Evolutionary conservation across 768 basidiomycete species (phyloP), one percentile per base, ranked within the genome.

Genomic region (Podaxis carcinomalis): DNA sequence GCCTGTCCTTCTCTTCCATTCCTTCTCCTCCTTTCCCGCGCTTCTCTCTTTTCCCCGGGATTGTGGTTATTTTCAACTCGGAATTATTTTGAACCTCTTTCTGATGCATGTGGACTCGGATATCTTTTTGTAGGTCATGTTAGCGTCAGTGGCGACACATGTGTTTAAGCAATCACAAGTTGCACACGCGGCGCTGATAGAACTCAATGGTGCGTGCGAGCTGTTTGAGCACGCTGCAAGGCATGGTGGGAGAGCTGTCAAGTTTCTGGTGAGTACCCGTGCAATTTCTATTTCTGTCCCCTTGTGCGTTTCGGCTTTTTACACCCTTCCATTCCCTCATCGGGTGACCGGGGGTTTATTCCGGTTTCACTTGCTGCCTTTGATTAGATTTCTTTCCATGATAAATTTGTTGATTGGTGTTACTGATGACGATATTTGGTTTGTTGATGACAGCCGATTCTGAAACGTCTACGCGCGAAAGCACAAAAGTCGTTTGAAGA

Each of bases 121-220:
- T 14, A 35, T 70, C 10, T 32, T 46, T 42, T 51, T 51, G 16
- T 53, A 91, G 90, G 84, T 91, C 27, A 87, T 92, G 83, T 69
- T 92, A 42, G 83, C 87, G 10, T 88, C 90, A 7, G 83, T 92
- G n/a, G 88, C 89, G 1, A 90, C 87, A 11, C 86, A 87, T 56
- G 82, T 83, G 36, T 79, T 84, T 13, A 77, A 78, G 40, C 88
- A 84, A 1, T 49, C 52, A 13, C 90, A 88, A 68, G 85, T 88
- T 19, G 89, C 89, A 0, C 78, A 83, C 13, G 88, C 87, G 11
- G 90, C 92, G 0, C 68, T 92, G 61, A 67, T 83, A 13, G 88
- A 92, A 69, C 72, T 92, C 4, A 80, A 82, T 42, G 72, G 74
- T 39, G 89, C 87, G 0, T 81, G 81, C 59, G 82, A 86, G 55